Base-by-base conservation (phyloP, 1,284 basidiomycete genomes). In the Exsudoporus floridanus region DNA sequence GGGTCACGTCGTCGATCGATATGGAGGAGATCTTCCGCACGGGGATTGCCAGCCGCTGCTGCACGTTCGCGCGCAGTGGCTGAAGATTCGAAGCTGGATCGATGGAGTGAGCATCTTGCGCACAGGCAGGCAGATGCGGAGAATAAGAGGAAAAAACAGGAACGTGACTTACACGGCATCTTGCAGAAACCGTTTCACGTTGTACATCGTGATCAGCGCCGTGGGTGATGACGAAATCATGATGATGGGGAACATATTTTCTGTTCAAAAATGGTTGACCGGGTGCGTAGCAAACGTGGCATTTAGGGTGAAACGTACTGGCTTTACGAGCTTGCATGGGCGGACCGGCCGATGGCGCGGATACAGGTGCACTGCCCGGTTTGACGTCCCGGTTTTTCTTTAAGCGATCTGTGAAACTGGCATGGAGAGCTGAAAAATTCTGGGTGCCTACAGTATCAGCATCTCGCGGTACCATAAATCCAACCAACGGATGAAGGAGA, bases 171-270 rank as follows among this genome's bases (percentile, higher is more conserved):
- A 94, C 81, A 85, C 74, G 2, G 94, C 84, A 64, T 98, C 91
- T 73, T 98, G 92, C 16, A 99, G 74, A 71, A 98, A 96, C 41
- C 82, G 82, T 69, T 92, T 92, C 55, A 98, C 93, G 70, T 99
- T 99, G 81, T 95, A 89, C 93, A 99, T 97, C 5, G 93, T 98
- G 65, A 99, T 86, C 49, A 99, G 82, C 8, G 94, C 87, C 0
- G 95, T 98, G 0, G 94, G 94, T 1, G 92, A 94, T 0, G 94
- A 97, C 0, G 94, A 96, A 35, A 99, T 94, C 73, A 98, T 88
- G 69, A 98, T 95, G 66, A 99, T 98, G 0, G 95, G 95, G 70
- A 89, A 86, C 65, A 81, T 82, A 60, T 83, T 83, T 51, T 80
- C 83, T 85, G 47, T 46, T 16, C 5, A 4, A 23, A 23, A 1